phyloP scores from a whole-genome alignment of 331 rosid genomes.

The Malus hybrid region DNA sequence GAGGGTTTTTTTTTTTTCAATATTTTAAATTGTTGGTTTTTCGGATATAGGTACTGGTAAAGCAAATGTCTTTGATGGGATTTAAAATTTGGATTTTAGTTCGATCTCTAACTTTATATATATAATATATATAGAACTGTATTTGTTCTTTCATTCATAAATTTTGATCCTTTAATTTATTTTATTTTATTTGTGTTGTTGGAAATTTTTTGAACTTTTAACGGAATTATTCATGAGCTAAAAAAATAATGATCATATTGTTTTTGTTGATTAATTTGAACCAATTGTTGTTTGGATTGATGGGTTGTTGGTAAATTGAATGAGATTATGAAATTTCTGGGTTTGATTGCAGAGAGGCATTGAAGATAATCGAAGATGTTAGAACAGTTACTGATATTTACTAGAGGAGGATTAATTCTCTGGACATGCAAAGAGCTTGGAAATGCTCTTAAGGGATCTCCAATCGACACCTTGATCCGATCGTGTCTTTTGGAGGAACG shows the following conservation, averaged over 20 bases:
- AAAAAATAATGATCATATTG: neutral
- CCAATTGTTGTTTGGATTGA: no score
- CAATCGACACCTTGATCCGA: constrained; percentile 85
- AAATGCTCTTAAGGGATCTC: constrained; percentile 84
- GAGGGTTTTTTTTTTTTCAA: neutral
- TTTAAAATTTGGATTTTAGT: no score
- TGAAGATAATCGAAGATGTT: constrained; percentile 43
- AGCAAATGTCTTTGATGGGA: no score
- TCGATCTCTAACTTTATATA: no score
- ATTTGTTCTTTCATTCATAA: no score
- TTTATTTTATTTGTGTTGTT: no score
- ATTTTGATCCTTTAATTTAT: no score
- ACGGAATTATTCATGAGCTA: no score
- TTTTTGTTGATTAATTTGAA: neutral
- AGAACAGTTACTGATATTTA: constrained; percentile 87
- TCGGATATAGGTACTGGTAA: neutral
- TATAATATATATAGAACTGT: no score
- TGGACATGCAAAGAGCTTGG: constrained; percentile 87
- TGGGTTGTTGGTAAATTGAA: no score
- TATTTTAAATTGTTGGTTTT: neutral
- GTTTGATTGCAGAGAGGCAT: constrained; percentile 27
- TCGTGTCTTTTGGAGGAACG: constrained; percentile 95
- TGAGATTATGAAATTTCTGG: neutral
- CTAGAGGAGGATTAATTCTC: constrained; percentile 90
- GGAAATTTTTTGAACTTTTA: no score